Base-by-base conservation (phyloP, 768 basidiomycete species). In the Suillus subluteus region DNA sequence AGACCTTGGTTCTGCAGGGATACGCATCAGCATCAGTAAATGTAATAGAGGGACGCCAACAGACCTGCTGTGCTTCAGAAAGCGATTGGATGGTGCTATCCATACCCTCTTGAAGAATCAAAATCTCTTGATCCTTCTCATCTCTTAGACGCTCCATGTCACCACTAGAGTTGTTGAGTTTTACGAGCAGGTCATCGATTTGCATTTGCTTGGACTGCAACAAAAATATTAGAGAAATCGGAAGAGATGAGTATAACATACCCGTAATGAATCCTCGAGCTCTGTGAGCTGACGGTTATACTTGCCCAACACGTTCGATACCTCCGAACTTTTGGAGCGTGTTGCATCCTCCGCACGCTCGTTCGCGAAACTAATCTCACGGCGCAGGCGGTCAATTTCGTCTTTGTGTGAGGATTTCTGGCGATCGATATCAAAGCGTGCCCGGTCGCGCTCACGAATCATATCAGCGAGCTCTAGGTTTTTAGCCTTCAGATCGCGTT, bases 391-490 rank as follows among this genome's bases (percentile, higher is more conserved):
- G 68, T 99, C 98, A 44, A 94, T 76, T 74, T 99, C 98, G 65
- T 99, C 98, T 75, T 96, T 97, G 77, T 99, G 96, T 61, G 89
- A 91, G 6, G 94, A 88, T 80, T 97, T 98, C 75, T 94, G 86
- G 26, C 98, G 85, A 74, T 99, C 98, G 30, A 98, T 82, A 70
- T 99, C 98, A 73, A 98, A 99, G 54, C 98, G 84, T 43, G 97
- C 96, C 65, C 96, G 86, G 75, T 99, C 98, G 41, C 98, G 89
- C 78, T 99, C 98, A 56, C 97, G 87, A 71, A 99, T 91, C 98
- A 99, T 99, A 75, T 99, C 98, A 30, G 98, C 98, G 23, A 99
- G 82, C 77, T 99, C 98, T 64, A 99, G 79, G 75, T 98, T 99
- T 86, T 99, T 99, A n/a, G 94, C 85, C 81, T 99, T 99, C 72